A percentile compares a stretch with the other conserved stretches of the same genome.
Evolutionary conservation across 768 basidiomycete species (phyloP).

Genomic region (Rubroboletus satanas): DNA sequence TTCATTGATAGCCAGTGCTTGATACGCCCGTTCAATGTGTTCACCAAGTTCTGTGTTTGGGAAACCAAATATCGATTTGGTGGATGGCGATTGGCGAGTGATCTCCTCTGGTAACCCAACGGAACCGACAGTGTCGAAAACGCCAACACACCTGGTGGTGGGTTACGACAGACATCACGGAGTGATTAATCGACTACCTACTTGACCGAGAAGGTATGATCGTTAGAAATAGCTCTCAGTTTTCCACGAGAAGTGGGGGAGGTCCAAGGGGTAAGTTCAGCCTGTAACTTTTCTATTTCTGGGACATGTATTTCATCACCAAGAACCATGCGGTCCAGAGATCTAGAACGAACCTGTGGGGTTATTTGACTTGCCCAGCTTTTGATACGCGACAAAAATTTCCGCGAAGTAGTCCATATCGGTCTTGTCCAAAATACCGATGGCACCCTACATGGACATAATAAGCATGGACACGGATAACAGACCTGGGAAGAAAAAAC

Average conservation of each 20-base stretch:
- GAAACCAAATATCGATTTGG: conserved; percentile 60
- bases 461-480: not conserved
- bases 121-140: conserved; percentile 77
- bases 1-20: conserved; percentile 69
- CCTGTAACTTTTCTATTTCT: conserved; percentile 40
- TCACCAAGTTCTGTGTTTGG: conserved; percentile 54
- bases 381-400: conserved; percentile 61
- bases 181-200: conserved; percentile 26
- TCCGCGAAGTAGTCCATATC: conserved; percentile 70
- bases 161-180: conserved; percentile 1
- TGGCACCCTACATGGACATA: conserved; percentile 47
- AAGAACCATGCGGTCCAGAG: not conserved
- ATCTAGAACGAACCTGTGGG: conserved; percentile 35
- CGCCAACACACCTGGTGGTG: conserved; percentile 55
- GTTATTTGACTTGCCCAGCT: conserved; percentile 52
- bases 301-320: not conserved
- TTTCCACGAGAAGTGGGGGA: conserved; percentile 50
- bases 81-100: conserved; percentile 39
- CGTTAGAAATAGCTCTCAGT: conserved; percentile 43
- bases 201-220: conserved; percentile 59
- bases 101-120: conserved; percentile 68
- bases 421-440: conserved; percentile 64
- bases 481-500: not conserved
- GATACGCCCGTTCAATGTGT: conserved; percentile 63
- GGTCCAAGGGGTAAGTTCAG: conserved; percentile 53